Conservation (phyloP, 2,329 filamentous ascomycete genomes). For the Venturia oleaginea region DNA sequence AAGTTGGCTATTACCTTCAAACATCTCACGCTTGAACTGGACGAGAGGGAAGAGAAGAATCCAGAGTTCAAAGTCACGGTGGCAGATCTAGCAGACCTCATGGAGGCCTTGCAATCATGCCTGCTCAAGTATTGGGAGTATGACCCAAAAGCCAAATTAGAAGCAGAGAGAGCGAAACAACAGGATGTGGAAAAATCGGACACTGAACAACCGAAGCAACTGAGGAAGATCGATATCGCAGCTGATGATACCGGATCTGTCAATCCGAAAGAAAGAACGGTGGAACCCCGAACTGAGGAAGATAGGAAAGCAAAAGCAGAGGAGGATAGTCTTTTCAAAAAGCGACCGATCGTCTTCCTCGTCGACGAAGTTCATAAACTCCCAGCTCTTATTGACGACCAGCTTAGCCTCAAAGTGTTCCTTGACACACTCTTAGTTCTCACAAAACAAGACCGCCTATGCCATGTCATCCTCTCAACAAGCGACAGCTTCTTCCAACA, state of each 20-base stretch:
- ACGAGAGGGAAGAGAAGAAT: conserved; percentile 7
- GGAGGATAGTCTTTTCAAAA: not conserved
- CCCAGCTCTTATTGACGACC: conserved; percentile 5
- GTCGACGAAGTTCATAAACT: conserved; percentile 10
- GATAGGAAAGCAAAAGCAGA: not conserved
- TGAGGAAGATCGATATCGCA: not conserved
- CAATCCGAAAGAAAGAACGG: not conserved
- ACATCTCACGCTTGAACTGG: conserved; percentile 1
- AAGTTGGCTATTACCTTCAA: conserved; percentile 5
- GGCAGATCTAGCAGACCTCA: conserved; percentile 4
- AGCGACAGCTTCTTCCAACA: conserved; percentile 10
- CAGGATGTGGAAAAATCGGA: not conserved
- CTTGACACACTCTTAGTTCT: conserved; percentile 10
- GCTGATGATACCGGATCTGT: not conserved
- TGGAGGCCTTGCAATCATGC: conserved; percentile 5
- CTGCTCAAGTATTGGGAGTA: conserved; percentile 10
- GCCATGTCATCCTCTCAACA: conserved; percentile 9
- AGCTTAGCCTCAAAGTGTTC: conserved; percentile 8
- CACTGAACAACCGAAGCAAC: not conserved
- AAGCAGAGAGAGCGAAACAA: not conserved
- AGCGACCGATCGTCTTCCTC: conserved; percentile 9
- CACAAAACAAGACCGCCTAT: conserved; percentile 10
- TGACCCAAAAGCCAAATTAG: not conserved
- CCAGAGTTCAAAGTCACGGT: conserved; percentile 6
- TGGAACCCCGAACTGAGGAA: not conserved